phyloP scores from a whole-genome alignment of 805 yeast genomes.

The Lipomyces japonicus region DNA sequence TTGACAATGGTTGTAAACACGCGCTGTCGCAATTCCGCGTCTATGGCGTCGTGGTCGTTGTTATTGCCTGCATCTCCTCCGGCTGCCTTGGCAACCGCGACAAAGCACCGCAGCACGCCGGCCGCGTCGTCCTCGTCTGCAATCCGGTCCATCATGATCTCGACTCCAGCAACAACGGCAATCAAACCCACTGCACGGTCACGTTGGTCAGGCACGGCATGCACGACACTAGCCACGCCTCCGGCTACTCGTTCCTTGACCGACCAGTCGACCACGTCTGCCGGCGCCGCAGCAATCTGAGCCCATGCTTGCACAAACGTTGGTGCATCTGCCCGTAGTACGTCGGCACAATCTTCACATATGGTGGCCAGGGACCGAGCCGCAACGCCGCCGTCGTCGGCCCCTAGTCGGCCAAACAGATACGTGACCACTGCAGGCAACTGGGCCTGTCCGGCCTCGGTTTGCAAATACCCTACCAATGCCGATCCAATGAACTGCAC shows the following conservation, averaged over 20 bases:
- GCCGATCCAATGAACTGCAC: constrained; percentile 54
- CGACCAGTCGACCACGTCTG: constrained; percentile 34
- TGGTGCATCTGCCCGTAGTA: constrained; percentile 12
- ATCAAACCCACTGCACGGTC: constrained; percentile 5
- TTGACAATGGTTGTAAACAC: constrained; percentile 34
- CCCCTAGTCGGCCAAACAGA: constrained; percentile 45
- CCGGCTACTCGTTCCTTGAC: constrained; percentile 32
- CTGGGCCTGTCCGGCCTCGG: constrained; percentile 43
- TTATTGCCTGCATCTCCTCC: neutral
- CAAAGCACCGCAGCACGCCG: neutral
- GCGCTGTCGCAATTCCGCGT: neutral
- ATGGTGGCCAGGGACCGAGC: constrained; percentile 55
- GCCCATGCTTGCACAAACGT: constrained; percentile 12
- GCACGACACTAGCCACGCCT: constrained; percentile 24
- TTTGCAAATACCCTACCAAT: constrained; percentile 48
- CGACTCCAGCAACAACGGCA: constrained; percentile 11
- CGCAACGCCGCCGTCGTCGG: constrained; percentile 36
- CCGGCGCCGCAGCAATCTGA: constrained; percentile 29
- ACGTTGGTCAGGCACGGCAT: constrained; percentile 10
- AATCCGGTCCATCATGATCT: neutral
- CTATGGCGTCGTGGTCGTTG: constrained; percentile 6
- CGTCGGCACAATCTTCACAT: constrained; percentile 32
- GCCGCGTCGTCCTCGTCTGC: neutral
- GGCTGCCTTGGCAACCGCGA: neutral
- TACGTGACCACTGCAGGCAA: constrained; percentile 54